Evolutionary conservation across 2,329 filamentous ascomycete species (phyloP).

Genomic region (Calonectria naviculata): DNA sequence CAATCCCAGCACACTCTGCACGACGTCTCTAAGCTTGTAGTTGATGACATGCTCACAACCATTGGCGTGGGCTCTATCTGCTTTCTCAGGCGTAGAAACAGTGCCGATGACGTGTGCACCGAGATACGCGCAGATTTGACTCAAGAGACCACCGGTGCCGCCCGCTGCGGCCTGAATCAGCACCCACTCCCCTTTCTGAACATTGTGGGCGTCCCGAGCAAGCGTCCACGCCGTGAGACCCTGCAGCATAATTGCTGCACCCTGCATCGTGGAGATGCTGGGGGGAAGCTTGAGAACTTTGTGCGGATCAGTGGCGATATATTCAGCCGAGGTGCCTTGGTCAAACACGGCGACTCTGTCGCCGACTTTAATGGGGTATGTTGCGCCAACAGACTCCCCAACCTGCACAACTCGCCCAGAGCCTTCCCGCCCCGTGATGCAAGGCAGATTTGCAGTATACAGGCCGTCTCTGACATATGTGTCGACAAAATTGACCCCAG

Average conservation of each 20-base stretch:
- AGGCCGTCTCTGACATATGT: not conserved
- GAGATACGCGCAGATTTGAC: constrained; percentile 8
- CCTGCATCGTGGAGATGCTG: not conserved
- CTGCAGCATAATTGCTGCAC: not conserved
- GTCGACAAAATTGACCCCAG: constrained; percentile 11
- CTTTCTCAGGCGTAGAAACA: not conserved
- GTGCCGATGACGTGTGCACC: constrained; percentile 2
- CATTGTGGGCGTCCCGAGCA: not conserved
- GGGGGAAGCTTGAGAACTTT: not conserved
- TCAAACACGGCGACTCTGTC: not conserved
- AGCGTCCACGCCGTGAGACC: constrained; percentile 8
- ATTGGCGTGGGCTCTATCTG: not conserved
- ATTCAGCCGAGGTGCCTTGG: not conserved
- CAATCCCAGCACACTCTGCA: not conserved
- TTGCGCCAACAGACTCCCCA: not conserved
- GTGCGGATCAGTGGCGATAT: not conserved
- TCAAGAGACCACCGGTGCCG: constrained; percentile 1
- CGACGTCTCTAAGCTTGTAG: not conserved
- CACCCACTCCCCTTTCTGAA: not conserved
- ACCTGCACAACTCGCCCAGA: not conserved
- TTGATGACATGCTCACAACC: constrained; percentile 6
- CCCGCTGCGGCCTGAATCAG: not conserved
- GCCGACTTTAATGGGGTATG: not conserved
- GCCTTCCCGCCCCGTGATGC: constrained; percentile 2
- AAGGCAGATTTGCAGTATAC: not conserved